Conservation (phyloP, 192 early-diverging fungal species). For the Dissophora ornata region DNA sequence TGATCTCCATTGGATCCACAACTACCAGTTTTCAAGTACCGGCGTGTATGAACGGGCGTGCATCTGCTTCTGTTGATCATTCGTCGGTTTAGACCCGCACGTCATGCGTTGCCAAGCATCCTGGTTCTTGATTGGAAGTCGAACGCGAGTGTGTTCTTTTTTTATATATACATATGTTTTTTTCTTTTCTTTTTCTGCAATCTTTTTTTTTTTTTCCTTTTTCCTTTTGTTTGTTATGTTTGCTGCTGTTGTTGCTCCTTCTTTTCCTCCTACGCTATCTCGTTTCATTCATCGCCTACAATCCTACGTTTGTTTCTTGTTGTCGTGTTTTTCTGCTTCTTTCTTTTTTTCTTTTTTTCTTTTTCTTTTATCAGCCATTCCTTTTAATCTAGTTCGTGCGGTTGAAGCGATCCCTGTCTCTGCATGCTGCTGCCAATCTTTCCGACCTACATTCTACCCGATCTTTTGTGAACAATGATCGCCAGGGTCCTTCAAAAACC, state of each 20-base stretch:
- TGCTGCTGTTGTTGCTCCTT: neutral
- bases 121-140: too few relatives aligned
- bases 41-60: too few relatives aligned
- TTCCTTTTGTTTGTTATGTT: neutral
- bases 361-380: too few relatives aligned
- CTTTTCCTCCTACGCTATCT: neutral
- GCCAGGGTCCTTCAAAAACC: too few relatives aligned
- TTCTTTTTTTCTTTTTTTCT: constrained; percentile 1
- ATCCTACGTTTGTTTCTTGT: neutral
- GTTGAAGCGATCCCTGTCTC: neutral
- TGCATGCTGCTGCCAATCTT: constrained; percentile 22
- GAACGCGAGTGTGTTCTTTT: too few relatives aligned
- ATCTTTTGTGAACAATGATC: too few relatives aligned
- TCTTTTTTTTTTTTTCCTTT: constrained; percentile 8
- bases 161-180: too few relatives aligned
- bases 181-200: neutral
- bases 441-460: constrained; percentile 11
- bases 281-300: neutral
- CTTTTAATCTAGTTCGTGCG: too few relatives aligned
- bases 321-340: neutral
- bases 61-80: constrained; percentile 5
- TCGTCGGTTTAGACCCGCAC: too few relatives aligned
- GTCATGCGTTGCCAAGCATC: neutral
- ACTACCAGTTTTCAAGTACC: too few relatives aligned
- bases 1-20: neutral